Conservation (phyloP, 495 filamentous ascomycete species). For the Trichocladium uniseriatum region DNA sequence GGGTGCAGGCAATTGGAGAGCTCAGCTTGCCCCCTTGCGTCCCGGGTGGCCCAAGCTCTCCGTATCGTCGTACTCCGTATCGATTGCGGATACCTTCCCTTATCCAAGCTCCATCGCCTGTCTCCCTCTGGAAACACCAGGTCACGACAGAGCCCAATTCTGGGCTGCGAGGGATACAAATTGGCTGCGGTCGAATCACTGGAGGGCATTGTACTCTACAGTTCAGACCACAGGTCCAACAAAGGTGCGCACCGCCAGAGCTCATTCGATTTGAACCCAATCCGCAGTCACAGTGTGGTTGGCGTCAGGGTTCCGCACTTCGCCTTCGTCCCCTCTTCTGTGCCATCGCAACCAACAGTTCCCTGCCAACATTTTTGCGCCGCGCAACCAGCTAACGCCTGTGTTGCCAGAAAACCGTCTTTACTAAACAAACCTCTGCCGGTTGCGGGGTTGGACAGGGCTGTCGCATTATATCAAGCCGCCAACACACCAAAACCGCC, state of each 20-base stretch:
- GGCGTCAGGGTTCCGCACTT: background rate
- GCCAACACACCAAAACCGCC: background rate
- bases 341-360: background rate
- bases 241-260: background rate
- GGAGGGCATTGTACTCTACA: background rate
- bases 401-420: background rate
- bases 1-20: too few relatives aligned
- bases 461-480: background rate
- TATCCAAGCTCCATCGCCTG: too few relatives aligned
- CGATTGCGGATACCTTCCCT: too few relatives aligned
- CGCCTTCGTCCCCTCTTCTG: background rate
- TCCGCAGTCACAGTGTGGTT: background rate
- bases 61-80: too few relatives aligned
- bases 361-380: background rate
- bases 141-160: too few relatives aligned
- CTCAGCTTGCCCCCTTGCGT: too few relatives aligned
- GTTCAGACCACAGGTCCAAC: background rate
- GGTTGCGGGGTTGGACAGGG: background rate
- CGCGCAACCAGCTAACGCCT: background rate
- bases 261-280: background rate
- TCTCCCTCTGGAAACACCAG: too few relatives aligned
- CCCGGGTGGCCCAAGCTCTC: too few relatives aligned
- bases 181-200: background rate
- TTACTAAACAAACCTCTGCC: background rate
- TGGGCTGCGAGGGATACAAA: background rate